Conservation (phyloP, 2,329 filamentous ascomycete species). For the Colletotrichum melonis region DNA sequence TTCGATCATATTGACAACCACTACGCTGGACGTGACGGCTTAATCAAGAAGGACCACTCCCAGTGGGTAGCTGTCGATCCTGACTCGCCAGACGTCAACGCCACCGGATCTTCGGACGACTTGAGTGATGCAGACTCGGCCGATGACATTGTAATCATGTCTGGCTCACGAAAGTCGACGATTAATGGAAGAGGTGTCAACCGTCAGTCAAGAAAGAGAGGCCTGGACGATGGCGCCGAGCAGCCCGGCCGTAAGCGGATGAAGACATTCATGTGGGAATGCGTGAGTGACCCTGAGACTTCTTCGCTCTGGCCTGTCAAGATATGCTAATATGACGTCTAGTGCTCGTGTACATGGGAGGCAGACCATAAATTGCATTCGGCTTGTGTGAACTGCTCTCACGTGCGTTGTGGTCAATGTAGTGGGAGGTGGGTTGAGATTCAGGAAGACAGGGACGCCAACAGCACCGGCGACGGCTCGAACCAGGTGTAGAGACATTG, state of each 20-base stretch:
- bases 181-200: background rate
- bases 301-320: background rate
- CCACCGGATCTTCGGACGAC: constrained; percentile 5
- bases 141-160: background rate
- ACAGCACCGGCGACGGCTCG: background rate
- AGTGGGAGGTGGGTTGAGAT: background rate
- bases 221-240: constrained; percentile 27
- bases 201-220: constrained; percentile 16
- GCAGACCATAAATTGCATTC: constrained; percentile 1
- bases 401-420: constrained; percentile 21
- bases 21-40: constrained; percentile 63
- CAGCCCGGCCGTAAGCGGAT: constrained; percentile 35
- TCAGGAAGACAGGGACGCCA: background rate
- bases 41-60: constrained; percentile 55
- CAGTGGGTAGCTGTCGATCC: constrained; percentile 64
- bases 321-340: background rate
- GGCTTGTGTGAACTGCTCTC: constrained; percentile 17
- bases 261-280: constrained; percentile 42
- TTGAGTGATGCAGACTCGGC: constrained; percentile 15
- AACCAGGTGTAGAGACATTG: background rate
- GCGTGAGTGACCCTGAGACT: constrained; percentile 41
- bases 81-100: constrained; percentile 30
- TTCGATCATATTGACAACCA: constrained; percentile 82
- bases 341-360: constrained; percentile 23
- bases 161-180: background rate